Base-by-base conservation (phyloP, 306 rosid genomes). In the Ziziphus jujuba region DNA sequence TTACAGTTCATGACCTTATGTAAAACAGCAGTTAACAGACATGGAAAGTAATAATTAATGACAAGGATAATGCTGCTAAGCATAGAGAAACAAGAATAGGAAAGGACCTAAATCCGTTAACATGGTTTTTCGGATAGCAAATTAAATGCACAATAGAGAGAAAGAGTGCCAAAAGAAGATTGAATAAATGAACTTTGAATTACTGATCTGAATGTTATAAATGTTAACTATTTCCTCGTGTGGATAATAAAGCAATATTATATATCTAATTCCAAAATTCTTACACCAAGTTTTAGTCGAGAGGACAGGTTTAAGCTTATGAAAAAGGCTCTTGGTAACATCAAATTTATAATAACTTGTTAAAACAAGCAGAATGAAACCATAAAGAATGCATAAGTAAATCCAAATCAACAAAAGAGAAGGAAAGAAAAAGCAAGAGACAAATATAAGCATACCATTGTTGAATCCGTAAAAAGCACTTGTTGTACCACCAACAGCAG, bases 381-480 rank as follows among this genome's bases (percentile, higher is more conserved):
- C 40, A 35, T n/a, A 13, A 44, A 69, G 35, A 23, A 11, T 34
- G 6, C 23, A 6, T 47, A 65, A 67, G 4, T 20, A 14, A 6
- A 16, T 10, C 24, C 51, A 65, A 15, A 65, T 33, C 24, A 25
- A 76, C 28, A 11, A 38, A 35, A 49, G 38, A 54, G 24, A 28
- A 22, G 13, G 60, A 23, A 6, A 70, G 59, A 22, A n/a, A 59
- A 49, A 44, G 24, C 44, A 6, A 17, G 12, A 7, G 5, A 24
- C 20, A 48, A 53, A 1, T 59, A 48, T 8, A 40, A 40, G 45
- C 23, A 56, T 79, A 92, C 98, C 97, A 49, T 82, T 84, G 80
- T 92, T 89, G 80, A 92, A 92, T 81, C 98, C 93, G 83, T 89
- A 92, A 70, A 92, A 92, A 38, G 95, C 96, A 89, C 96, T 89